Base-by-base conservation (phyloP, 805 yeast species). In the Cyberlindnera subsufficiens region DNA sequence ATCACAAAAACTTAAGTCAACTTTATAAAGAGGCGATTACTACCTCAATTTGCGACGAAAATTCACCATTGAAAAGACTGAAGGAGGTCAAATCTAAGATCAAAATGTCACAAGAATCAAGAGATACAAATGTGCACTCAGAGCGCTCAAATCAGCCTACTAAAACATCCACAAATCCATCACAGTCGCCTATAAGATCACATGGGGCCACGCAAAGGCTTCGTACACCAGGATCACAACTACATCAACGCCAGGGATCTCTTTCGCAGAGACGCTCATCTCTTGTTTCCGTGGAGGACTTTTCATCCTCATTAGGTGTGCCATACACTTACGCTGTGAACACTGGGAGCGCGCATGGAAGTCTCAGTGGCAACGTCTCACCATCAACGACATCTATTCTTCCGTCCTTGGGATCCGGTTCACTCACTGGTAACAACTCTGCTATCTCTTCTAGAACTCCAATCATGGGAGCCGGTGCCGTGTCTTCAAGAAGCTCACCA, bases 131-230 rank as follows among this genome's bases (percentile, higher is more conserved):
- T 11, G 22, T 32, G 35, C 13, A 15, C 11, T 32, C 22, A 17
- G 22, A 8, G 15, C 11, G 25, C 30, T 11, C 37, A 34, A 22
- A 19, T 14, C 14, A 19, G 5, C 11, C 27, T 20, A 9, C 29
- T n/a, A 14, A 8, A 34, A 17, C 25, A 34, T 11, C 17, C 37
- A 33, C 39, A 39, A 43, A 47, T 22, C n/a, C 32, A 6, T 48
- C 46, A 18, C 44, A 48, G 15, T 54, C 59, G 1, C 59, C 59
- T 11, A 39, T 49, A 3, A 47, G 56, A 34, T 45, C 47, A 17
- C 42, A 31, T 15, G 39, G 42, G 4, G 35, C 46, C 32, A 37
- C 44, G 5, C 45, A 47, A 35, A 43, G 43, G 13, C 35, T 45
- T 13, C 42, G 52, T 9, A 42, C 42, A 17, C 47, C 53, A 19